Conservation (phyloP, 371 early-diverging fungal genomes). For the Haplosporangium sp. region DNA sequence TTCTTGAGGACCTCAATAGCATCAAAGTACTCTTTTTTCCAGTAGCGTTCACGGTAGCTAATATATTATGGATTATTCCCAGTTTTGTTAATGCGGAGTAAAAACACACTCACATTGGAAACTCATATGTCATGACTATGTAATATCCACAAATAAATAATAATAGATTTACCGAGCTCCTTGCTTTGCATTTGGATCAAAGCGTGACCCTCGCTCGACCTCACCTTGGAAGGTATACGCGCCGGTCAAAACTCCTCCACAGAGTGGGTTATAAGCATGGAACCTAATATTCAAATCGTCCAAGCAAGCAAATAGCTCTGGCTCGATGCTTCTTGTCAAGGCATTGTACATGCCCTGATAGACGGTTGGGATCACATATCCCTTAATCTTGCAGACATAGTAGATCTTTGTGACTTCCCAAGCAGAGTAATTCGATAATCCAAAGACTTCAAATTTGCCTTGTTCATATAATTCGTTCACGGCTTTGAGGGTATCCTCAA, state of each 20-base stretch:
- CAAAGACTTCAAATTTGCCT: constrained; percentile 63
- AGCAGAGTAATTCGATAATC: constrained; percentile 64
- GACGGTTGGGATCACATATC: constrained; percentile 62
- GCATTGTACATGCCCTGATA: constrained; percentile 73
- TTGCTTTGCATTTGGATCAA: constrained; percentile 61
- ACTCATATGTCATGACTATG: not conserved
- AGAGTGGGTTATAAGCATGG: constrained; percentile 73
- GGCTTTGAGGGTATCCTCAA: constrained; percentile 59
- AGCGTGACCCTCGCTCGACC: constrained; percentile 64
- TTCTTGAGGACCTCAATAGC: constrained; percentile 60
- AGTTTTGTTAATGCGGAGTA: not conserved
- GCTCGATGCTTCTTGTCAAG: constrained; percentile 71
- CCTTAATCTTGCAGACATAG: constrained; percentile 56
- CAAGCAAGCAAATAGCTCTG: constrained; percentile 71
- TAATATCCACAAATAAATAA: no score
- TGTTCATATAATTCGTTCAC: constrained; percentile 61
- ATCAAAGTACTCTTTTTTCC: constrained; percentile 67
- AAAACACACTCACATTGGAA: not conserved
- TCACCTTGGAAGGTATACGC: constrained; percentile 52
- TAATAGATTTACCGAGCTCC: constrained; percentile 55
- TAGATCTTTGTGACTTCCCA: constrained; percentile 64
- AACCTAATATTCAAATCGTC: constrained; percentile 63
- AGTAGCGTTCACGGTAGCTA: constrained; percentile 69
- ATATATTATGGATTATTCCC: not conserved
- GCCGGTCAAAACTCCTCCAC: constrained; percentile 69